Evolutionary conservation across 2,329 filamentous ascomycete genomes (phyloP).

Genomic region (Fusarium napiforme): DNA sequence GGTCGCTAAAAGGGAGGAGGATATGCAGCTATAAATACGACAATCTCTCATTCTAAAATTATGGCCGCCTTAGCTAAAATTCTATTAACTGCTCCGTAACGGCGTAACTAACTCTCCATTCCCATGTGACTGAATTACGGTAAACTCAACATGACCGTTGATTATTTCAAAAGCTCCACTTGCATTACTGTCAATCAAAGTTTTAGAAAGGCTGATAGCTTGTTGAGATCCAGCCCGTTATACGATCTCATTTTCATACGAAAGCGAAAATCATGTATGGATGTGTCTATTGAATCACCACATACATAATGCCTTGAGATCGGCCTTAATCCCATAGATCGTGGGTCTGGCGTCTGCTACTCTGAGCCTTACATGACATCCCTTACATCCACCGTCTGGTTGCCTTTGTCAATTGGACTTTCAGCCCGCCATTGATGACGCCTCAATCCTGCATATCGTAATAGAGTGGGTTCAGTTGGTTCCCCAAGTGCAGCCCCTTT

Average conservation of each 20-base stretch:
- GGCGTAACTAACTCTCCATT: not conserved
- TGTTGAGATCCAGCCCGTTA: not conserved
- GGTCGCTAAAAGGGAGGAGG: conserved; percentile 23
- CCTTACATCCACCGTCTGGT: conserved; percentile 7
- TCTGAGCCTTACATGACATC: conserved; percentile 1
- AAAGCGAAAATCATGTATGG: conserved; percentile 13
- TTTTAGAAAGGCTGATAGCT: not conserved
- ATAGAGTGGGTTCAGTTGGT: conserved; percentile 4
- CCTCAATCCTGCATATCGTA: conserved; percentile 27
- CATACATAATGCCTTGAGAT: not conserved
- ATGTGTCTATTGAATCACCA: not conserved
- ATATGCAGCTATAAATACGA: conserved; percentile 30
- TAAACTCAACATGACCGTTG: not conserved
- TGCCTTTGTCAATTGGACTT: not conserved
- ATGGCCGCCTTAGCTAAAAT: conserved; percentile 16
- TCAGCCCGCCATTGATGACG: not conserved
- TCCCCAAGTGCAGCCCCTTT: conserved; percentile 10
- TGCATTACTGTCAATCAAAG: not conserved
- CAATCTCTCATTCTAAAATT: conserved; percentile 24
- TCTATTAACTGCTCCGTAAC: not conserved
- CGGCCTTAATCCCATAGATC: conserved; percentile 1
- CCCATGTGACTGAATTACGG: conserved; percentile 15
- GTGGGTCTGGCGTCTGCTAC: not conserved
- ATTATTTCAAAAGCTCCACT: conserved; percentile 14
- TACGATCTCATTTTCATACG: not conserved